Evolutionary conservation across 495 filamentous ascomycete species (phyloP).

Genomic region (Neurospora sublineolata): DNA sequence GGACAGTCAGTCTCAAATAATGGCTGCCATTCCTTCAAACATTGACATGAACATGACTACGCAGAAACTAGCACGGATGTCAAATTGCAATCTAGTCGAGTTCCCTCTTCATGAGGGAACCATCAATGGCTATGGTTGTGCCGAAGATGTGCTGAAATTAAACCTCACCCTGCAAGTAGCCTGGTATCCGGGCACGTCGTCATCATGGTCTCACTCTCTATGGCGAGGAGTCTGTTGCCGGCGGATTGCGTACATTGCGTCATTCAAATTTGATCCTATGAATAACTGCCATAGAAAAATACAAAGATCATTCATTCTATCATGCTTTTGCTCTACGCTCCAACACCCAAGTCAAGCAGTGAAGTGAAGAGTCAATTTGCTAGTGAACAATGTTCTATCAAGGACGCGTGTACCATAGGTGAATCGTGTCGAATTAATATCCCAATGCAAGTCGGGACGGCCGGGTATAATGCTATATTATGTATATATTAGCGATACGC

Average conservation of each 20-base stretch:
- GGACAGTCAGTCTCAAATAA: not conserved
- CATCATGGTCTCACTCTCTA: conserved; percentile 5
- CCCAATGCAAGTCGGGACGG: not conserved
- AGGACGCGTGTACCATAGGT: not conserved
- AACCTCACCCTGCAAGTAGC: conserved; percentile 25
- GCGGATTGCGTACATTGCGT: conserved; percentile 24
- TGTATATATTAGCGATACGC: not conserved
- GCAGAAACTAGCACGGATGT: conserved; percentile 77
- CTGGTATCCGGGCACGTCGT: conserved; percentile 28
- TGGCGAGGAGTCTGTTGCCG: conserved; percentile 9
- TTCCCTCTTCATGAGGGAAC: conserved; percentile 23
- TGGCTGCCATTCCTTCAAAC: not conserved
- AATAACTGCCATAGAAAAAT: not conserved
- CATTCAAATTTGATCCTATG: not conserved
- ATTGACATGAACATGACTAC: not conserved
- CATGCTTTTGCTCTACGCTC: not conserved
- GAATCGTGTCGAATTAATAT: not conserved
- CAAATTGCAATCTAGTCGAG: conserved; percentile 84
- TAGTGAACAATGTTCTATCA: not conserved
- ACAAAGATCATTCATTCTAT: not conserved
- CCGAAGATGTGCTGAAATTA: conserved; percentile 63
- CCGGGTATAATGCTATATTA: not conserved
- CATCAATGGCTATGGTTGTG: conserved; percentile 78
- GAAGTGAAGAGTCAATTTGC: not conserved
- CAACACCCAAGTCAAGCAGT: not conserved